Evolutionary conservation across 805 yeast genomes (phyloP), one percentile per base, ranked within the genome.

Genomic region (Metschnikowia picachoensis): DNA sequence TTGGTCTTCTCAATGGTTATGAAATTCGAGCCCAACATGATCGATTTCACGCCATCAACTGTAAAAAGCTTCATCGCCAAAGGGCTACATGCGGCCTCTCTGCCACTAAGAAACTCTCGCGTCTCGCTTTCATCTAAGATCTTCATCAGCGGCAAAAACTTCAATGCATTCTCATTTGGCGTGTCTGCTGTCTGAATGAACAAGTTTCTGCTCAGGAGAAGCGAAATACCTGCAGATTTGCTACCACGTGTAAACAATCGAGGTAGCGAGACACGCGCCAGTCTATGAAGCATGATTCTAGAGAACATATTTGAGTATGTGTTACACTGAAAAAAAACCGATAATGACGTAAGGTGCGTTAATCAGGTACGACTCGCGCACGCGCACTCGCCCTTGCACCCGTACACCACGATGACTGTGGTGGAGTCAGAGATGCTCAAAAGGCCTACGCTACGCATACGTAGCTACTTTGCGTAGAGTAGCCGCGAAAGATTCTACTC

Each of bases 111-210:
- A 55, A 82, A 85, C 64, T 89, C 96, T 27, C 82, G 66, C 0
- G 95, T 87, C 50, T 78, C 75, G 35, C 80, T 79, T 39, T 57
- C 64, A 16, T 70, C 74, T 14, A 88, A 67, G n/a, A 88, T 78
- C 37, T 73, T 71, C 65, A 76, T 79, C 11, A 89, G 82, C 0
- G 96, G 96, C 30, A 87, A 64, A 57, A 89, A 89, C 71, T 89
- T 89, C 46, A 89, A 66, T 0, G 96, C 96, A 55, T 87, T 82
- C 44, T 82, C 91, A 60, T 89, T 89, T 2, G 96, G 96, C 0
- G 96, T 89, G 29, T 83, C 80, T 30, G 85, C 82, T 0, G 96
- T 89, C 61, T 87, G 95, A 37, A 89, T 89, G 63, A 82, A 85
- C 30, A 85, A 60, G 37, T 38, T 51, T 14, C 62, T 41, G 30